A percentile compares a stretch with the other conserved stretches of the same genome.
These are phyloP conservation scores for Aspergillus pseudonomiae DNA, from an alignment of 2,329 filamentous ascomycete species.

Conservation along the genomic window DNA sequence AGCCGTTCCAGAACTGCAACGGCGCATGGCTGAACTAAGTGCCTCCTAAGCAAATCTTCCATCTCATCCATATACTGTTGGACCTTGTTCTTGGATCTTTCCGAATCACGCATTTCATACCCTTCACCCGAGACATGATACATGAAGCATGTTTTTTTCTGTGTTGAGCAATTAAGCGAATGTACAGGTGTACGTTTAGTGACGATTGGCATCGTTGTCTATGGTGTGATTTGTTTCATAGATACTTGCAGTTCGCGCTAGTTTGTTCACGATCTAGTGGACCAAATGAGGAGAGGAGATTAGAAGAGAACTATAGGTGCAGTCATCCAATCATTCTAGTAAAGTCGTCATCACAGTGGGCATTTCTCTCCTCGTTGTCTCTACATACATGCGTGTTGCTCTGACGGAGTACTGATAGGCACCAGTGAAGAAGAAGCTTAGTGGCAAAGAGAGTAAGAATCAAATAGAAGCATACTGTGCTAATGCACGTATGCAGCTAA, in stretches of 20 bases:
- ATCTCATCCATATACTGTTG: neutral
- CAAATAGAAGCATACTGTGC: neutral
- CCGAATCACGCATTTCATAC: neutral
- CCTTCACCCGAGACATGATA: neutral
- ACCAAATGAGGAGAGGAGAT: neutral
- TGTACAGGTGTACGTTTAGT: constrained; percentile 4
- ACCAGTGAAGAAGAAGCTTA: too few relatives aligned
- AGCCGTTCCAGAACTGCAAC: constrained; percentile 85
- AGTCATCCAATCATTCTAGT: neutral
- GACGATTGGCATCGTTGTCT: neutral
- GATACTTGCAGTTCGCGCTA: neutral
- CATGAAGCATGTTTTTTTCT: neutral
- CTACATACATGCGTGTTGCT: neutral
- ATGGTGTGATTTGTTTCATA: constrained; percentile 1
- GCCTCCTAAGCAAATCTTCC: constrained; percentile 33
- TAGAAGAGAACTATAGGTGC: neutral
- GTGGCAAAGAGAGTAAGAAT: neutral
- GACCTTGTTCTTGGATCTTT: neutral
- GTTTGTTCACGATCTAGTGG: neutral
- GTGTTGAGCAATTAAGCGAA: neutral
- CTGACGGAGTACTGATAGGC: neutral
- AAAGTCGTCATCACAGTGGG: neutral
- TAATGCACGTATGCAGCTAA: neutral
- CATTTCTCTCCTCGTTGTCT: neutral
- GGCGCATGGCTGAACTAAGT: constrained; percentile 78